A percentile compares a stretch with the other conserved stretches of the same genome.
phyloP scores from a whole-genome alignment of 108 stramenopile genomes.

The Fragilaria radians region DNA sequence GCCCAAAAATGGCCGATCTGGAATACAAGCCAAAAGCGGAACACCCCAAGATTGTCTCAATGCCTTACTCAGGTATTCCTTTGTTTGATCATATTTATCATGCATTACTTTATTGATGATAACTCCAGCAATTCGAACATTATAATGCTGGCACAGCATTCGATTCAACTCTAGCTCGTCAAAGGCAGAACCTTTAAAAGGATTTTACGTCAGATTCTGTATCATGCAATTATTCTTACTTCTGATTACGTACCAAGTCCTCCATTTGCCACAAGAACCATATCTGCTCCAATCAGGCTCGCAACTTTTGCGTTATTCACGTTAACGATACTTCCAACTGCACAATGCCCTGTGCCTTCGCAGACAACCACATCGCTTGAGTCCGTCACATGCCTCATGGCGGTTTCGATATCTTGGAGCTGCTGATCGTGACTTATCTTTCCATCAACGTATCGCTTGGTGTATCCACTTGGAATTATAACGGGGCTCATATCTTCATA shows the following conservation, averaged over 20 bases:
- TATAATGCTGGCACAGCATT: conserved; percentile 62
- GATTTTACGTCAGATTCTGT: background rate
- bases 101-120: conserved; percentile 88
- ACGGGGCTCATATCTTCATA: conserved; percentile 82
- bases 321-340: conserved; percentile 77
- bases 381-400: conserved; percentile 21
- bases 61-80: conserved; percentile 53
- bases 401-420: conserved; percentile 31
- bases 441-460: conserved; percentile 79
- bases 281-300: conserved; percentile 66
- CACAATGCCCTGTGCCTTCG: conserved; percentile 95
- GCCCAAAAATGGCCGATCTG: conserved; percentile 84
- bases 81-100: conserved; percentile 75
- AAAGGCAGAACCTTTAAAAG: conserved; percentile 38
- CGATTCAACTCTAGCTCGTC: conserved; percentile 88
- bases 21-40: conserved; percentile 83
- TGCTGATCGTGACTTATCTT: conserved; percentile 49
- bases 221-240: background rate
- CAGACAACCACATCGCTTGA: conserved; percentile 57
- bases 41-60: conserved; percentile 55
- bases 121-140: conserved; percentile 78
- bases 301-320: conserved; percentile 87
- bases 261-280: conserved; percentile 89
- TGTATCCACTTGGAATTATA: conserved; percentile 84
- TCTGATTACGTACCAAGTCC: conserved; percentile 54